Conservation (phyloP, 768 basidiomycete genomes). For the Termitomyces sp. region DNA sequence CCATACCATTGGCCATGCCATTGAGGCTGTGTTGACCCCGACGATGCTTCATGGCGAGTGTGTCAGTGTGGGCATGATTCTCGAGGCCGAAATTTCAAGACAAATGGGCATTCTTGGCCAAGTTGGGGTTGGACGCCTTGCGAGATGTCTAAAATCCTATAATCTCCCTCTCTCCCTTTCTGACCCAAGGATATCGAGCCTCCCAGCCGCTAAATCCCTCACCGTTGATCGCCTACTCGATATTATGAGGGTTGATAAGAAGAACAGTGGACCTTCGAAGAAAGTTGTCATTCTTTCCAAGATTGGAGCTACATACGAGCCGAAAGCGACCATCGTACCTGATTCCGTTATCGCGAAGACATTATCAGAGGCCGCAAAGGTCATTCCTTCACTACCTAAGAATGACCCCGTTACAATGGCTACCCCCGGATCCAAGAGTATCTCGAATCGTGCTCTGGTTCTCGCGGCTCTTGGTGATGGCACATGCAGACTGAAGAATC, state of each 20-base stretch:
- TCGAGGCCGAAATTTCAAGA: slow-evolving; percentile 92
- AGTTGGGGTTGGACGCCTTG: slow-evolving; percentile 87
- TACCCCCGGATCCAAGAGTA: slow-evolving; percentile 94
- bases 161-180: slow-evolving; percentile 80
- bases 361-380: slow-evolving; percentile 72
- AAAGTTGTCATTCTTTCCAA: slow-evolving; percentile 88
- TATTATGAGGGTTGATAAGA: slow-evolving; percentile 96
- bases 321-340: slow-evolving; percentile 78
- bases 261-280: slow-evolving; percentile 89
- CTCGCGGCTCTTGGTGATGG: slow-evolving; percentile 89
- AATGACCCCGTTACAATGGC: slow-evolving; percentile 65
- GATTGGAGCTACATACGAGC: slow-evolving; percentile 91
- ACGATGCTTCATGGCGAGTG: slow-evolving; percentile 96
- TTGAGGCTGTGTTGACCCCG: slow-evolving; percentile 93
- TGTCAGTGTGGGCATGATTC: slow-evolving; percentile 91
- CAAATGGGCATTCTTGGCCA: slow-evolving; percentile 85
- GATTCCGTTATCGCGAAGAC: slow-evolving; percentile 81
- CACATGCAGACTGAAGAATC: slow-evolving; percentile 81
- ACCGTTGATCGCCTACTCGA: slow-evolving; percentile 80
- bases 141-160: slow-evolving; percentile 83
- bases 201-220: slow-evolving; percentile 67
- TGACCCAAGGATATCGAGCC: slow-evolving; percentile 70
- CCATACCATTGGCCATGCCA: slow-evolving; percentile 97
- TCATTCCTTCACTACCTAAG: slow-evolving; percentile 63
- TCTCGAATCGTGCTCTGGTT: slow-evolving; percentile 91